A percentile compares a stretch with the other conserved stretches of the same genome.
Conservation (phyloP, 352 stramenopile genomes). For the Pythium angustatum region DNA sequence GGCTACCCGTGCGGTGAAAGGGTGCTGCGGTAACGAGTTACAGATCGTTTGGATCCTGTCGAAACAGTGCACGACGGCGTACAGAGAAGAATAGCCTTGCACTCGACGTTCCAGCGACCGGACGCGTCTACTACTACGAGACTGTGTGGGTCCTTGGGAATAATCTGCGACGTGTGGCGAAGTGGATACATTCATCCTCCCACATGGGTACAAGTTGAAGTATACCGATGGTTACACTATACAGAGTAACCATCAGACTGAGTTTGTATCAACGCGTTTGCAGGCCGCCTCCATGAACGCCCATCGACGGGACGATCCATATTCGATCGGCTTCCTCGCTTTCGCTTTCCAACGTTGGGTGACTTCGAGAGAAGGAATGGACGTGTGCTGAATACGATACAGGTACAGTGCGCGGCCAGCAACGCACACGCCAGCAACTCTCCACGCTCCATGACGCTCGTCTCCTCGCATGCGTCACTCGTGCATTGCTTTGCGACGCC, state of each 20-base stretch:
- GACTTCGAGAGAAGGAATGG: not conserved
- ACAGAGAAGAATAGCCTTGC: too few relatives aligned
- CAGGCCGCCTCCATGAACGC: too few relatives aligned
- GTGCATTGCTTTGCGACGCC: not conserved
- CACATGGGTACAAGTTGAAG: slow-evolving; percentile 6
- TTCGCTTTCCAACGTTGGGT: too few relatives aligned
- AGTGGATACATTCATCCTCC: not conserved
- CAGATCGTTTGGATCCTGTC: too few relatives aligned
- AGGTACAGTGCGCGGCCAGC: not conserved
- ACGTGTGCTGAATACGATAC: not conserved
- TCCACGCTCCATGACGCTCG: not conserved
- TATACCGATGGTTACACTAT: slow-evolving; percentile 1
- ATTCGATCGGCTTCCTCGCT: too few relatives aligned
- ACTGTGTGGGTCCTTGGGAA: too few relatives aligned
- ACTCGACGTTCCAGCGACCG: not conserved
- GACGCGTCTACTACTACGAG: too few relatives aligned
- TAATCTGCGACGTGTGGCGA: slow-evolving; percentile 6
- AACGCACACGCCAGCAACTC: not conserved
- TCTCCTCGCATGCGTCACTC: slow-evolving; percentile 1
- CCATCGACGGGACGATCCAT: too few relatives aligned
- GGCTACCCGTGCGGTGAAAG: too few relatives aligned
- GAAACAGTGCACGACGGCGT: not conserved
- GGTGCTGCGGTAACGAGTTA: too few relatives aligned
- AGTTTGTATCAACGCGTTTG: too few relatives aligned
- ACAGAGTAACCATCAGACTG: slow-evolving; percentile 10